Percentiles rank a stretch among this genome's conserved stretches.
These are phyloP conservation scores for Drechslerella coelobrocha DNA, from an alignment of 2,329 filamentous ascomycete species.

Conservation along the genomic window DNA sequence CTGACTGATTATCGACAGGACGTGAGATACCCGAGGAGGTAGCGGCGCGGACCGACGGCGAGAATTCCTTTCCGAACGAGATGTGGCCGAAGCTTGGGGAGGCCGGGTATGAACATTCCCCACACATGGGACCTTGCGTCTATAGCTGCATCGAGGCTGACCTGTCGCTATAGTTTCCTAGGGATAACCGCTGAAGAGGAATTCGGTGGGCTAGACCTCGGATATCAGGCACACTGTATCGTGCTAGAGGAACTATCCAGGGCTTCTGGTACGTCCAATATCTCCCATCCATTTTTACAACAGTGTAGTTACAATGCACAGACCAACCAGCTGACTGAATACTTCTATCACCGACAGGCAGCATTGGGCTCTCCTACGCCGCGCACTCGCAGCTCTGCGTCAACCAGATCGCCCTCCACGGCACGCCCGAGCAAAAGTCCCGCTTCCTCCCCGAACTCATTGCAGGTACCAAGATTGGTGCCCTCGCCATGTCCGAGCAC, in stretches of 20 bases:
- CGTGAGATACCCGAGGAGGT: constrained; percentile 85
- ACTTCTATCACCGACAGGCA: constrained; percentile 58
- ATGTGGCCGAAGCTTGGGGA: constrained; percentile 96
- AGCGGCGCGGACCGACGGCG: constrained; percentile 79
- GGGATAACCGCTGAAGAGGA: constrained; percentile 93
- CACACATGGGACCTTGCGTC: not conserved
- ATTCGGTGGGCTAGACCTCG: constrained; percentile 86
- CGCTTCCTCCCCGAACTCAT: constrained; percentile 82
- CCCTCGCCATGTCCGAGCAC: constrained; percentile 92
- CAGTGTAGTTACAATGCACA: not conserved
- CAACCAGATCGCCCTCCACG: constrained; percentile 94
- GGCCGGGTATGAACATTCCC: constrained; percentile 66
- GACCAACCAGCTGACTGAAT: not conserved
- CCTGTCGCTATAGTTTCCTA: constrained; percentile 67
- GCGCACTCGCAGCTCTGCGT: constrained; percentile 96
- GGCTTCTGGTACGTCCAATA: constrained; percentile 69
- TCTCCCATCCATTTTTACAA: not conserved
- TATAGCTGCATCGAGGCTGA: not conserved
- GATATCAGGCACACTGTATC: constrained; percentile 94
- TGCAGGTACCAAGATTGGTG: constrained; percentile 80
- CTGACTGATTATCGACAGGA: constrained; percentile 58
- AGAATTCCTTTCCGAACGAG: constrained; percentile 83
- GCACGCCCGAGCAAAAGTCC: constrained; percentile 76
- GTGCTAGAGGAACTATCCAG: constrained; percentile 94
- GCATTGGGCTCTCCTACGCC: constrained; percentile 88